Evolutionary conservation across 768 basidiomycete species (phyloP), one percentile per base, ranked within the genome.

Genomic region (Suillus plorans): DNA sequence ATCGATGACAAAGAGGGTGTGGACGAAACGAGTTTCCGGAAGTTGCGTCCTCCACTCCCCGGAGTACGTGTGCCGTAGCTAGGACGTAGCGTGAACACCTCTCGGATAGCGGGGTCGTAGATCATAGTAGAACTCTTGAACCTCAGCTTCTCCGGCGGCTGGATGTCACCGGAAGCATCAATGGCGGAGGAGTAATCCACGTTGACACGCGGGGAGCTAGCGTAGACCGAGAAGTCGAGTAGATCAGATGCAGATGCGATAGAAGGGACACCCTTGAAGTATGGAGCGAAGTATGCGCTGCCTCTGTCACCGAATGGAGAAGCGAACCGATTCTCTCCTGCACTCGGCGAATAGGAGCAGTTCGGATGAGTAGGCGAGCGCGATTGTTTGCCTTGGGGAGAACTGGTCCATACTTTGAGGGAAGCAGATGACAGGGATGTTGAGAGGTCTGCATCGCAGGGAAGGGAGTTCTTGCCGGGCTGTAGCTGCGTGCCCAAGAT

Each of bases 1-100:
- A 20, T 12, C 16, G 57, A 39, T 7, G 37, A 58, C 18, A 25
- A 39, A 58, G 57, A 10, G 39, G 57, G 25, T 12, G 57, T 41
- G 39, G 22, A 41, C 25, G 25, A 18, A 58, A 25, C 25, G 18
- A 20, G 10, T 28, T 41, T 58, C 39, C 22, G 37, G 39, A 41
- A 41, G 57, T 39, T 58, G 39, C 57, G 57, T 41, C 22, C 39
- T 12, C 57, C 57, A 41, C 18, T 10, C 6, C 39, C 57, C 9
- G 72, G 69, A 42, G 69, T 47, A 28, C 68, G 70, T 1, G 64
- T 42, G 36, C 55, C 61, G 36, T 67, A 64, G 50, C 64, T 58
- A 9, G 57, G 60, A 61, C 53, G 45, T 22, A 61, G 60, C 53
- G 65, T 31, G 45, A 66, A 68, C 1, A 68, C 56, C 6, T 68